Evolutionary conservation across 2,329 filamentous ascomycete genomes (phyloP).

Genomic region (Fusarium sp.): DNA sequence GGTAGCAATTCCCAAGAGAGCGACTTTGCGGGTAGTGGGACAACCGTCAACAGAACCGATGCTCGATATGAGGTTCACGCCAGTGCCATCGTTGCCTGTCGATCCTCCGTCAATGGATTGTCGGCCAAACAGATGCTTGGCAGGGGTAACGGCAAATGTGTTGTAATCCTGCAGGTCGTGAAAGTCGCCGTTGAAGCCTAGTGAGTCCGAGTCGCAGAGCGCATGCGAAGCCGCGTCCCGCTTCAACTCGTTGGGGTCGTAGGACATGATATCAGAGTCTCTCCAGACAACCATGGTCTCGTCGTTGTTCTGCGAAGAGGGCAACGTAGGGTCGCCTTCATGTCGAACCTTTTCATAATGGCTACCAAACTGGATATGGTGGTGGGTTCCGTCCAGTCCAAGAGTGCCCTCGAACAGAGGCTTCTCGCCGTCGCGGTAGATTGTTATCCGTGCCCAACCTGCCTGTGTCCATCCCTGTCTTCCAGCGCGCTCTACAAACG

Average conservation of each 20-base stretch:
- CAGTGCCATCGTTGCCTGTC: conserved; percentile 76
- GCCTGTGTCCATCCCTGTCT: conserved; percentile 78
- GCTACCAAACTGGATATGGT: conserved; percentile 83
- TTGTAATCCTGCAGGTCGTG: conserved; percentile 62
- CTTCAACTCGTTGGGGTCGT: conserved; percentile 69
- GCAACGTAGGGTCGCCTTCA: conserved; percentile 75
- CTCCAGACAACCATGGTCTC: conserved; percentile 93
- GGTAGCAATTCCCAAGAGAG: conserved; percentile 89
- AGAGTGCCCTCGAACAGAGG: conserved; percentile 95
- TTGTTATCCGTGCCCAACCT: conserved; percentile 87
- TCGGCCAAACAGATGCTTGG: conserved; percentile 77
- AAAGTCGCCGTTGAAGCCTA: conserved; percentile 82
- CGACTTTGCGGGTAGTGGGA: conserved; percentile 89
- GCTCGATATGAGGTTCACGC: conserved; percentile 78
- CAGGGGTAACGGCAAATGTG: conserved; percentile 70
- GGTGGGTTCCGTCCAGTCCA: conserved; percentile 81
- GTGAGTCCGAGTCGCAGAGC: conserved; percentile 78
- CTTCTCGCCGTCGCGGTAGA: conserved; percentile 79
- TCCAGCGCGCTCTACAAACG: conserved; percentile 74
- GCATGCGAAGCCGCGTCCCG: conserved; percentile 60
- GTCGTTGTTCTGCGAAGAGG: conserved; percentile 60
- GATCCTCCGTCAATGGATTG: conserved; percentile 75
- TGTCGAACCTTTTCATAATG: conserved; percentile 82
- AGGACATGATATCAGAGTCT: conserved; percentile 82
- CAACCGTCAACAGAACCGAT: conserved; percentile 90